These are phyloP conservation scores for Neurospora pannonica DNA, from an alignment of 495 filamentous ascomycete species.

Conservation along the genomic window DNA sequence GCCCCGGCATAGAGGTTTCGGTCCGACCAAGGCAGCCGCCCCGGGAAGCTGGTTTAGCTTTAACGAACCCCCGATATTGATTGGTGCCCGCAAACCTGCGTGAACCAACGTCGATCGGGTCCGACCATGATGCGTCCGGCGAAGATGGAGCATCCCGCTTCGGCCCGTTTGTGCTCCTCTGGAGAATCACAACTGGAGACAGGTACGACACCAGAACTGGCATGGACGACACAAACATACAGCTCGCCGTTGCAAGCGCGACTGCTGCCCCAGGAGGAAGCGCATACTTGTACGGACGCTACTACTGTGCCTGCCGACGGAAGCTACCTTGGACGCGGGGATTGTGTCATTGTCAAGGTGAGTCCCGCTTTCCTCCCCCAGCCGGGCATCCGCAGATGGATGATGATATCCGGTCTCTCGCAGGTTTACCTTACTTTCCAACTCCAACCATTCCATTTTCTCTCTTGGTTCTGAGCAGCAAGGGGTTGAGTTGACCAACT, in stretches of 20 bases:
- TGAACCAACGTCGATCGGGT: neutral
- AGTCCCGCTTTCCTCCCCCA: neutral
- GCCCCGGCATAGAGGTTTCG: neutral
- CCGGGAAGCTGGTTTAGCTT: neutral
- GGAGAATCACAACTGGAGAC: neutral
- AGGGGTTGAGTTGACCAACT: neutral
- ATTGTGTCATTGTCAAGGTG: neutral
- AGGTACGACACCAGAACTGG: neutral
- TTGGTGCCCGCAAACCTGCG: slow-evolving; percentile 11
- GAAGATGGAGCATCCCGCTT: neutral
- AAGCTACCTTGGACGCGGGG: neutral
- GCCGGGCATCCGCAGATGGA: neutral
- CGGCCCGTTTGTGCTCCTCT: neutral
- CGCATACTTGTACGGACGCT: neutral
- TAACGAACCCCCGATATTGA: neutral
- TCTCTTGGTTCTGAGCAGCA: neutral
- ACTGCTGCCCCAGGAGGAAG: neutral
- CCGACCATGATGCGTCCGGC: neutral
- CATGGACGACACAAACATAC: neutral
- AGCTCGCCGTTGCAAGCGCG: neutral
- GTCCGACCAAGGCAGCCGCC: neutral
- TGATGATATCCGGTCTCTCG: neutral
- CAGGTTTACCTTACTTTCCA: neutral
- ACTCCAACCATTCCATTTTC: neutral
- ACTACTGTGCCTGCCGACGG: neutral